These are phyloP conservation scores for Pachyrhizus erosus DNA, from an alignment of 306 rosid genomes.

Conservation along the genomic window DNA sequence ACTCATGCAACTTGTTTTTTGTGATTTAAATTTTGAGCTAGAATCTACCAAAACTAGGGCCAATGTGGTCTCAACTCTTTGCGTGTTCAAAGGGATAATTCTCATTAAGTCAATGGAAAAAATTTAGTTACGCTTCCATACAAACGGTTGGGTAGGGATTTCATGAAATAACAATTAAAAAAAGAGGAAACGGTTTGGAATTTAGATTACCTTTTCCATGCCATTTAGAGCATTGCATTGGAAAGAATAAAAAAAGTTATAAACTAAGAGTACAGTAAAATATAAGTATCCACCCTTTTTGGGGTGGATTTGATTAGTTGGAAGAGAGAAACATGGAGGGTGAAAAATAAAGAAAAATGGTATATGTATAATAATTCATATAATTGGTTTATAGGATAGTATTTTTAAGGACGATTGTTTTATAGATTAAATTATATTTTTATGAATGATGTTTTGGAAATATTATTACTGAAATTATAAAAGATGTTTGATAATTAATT, in stretches of 20 bases:
- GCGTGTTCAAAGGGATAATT: neutral
- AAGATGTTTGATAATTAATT: too few species aligned
- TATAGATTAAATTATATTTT: too few species aligned
- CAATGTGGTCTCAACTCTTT: conserved; percentile 30
- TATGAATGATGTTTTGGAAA: too few species aligned
- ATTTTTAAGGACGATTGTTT: too few species aligned
- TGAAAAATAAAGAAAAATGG: too few species aligned
- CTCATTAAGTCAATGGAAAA: neutral
- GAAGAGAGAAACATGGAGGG: too few species aligned
- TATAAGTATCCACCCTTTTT: too few species aligned
- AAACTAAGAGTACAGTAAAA: neutral
- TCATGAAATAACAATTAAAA: neutral
- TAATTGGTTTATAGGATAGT: too few species aligned
- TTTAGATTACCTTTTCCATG: neutral
- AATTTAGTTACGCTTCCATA: neutral
- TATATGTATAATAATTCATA: too few species aligned
- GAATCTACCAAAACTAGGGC: neutral
- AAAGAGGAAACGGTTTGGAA: neutral
- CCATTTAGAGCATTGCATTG: neutral
- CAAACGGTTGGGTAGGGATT: neutral
- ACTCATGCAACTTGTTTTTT: neutral
- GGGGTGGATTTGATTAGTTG: too few species aligned
- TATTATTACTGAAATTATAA: too few species aligned
- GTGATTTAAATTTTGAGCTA: neutral
- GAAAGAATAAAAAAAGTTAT: neutral